Evolutionary conservation across 768 basidiomycete species (phyloP), one percentile per base, ranked within the genome.

Genomic region (Suillus subalutaceus): DNA sequence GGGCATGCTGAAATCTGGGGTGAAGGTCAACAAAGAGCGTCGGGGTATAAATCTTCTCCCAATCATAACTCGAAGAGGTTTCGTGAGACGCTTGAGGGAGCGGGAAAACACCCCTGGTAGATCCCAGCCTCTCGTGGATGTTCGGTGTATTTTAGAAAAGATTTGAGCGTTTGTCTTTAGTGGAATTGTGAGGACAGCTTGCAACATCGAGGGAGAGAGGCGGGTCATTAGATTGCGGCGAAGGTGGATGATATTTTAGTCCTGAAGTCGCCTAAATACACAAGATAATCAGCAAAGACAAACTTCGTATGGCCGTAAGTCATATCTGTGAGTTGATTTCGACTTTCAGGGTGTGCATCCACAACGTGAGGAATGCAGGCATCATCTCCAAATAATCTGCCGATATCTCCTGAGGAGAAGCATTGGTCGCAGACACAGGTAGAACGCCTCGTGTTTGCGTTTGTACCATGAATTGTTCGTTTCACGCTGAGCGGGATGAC

Each of bases 1-100:
- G 1, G 97, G 97, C 97, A 99, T 99, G 77, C 93, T 96, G 76
- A 99, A 99, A 77, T 99, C 97, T 0, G 97, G 97, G 91, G 23
- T 0, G 97, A 20, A 97, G 85, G 76, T 96, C 94, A 53, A 96
- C 87, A 46, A 99, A 86, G 30, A 97, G 83, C 9, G 90, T 85
- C 0, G 87, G 83, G 2, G 93, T 95, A 76, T 97, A 97, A 55
- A 97, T 84, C 56, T 90, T 72, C 62, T 30, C 69, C 55, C 58
- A 68, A 68, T 12, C 63, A 48, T 30, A 63, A 64, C 6, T 56
- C 46, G 40, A 44, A 40, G 40, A 57, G 23, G 9, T 52, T n/a
- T 63, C 65, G 7, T 50, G 44, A 13, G 38, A 20, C 35, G 52
- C 43, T 32, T 23, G 8, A 13, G 41, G 18, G 5, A 72, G 62